A percentile compares a stretch with the other conserved stretches of the same genome.
These are phyloP conservation scores for Phytophthora citrophthora DNA, from an alignment of 352 stramenopile species.

Conservation along the genomic window DNA sequence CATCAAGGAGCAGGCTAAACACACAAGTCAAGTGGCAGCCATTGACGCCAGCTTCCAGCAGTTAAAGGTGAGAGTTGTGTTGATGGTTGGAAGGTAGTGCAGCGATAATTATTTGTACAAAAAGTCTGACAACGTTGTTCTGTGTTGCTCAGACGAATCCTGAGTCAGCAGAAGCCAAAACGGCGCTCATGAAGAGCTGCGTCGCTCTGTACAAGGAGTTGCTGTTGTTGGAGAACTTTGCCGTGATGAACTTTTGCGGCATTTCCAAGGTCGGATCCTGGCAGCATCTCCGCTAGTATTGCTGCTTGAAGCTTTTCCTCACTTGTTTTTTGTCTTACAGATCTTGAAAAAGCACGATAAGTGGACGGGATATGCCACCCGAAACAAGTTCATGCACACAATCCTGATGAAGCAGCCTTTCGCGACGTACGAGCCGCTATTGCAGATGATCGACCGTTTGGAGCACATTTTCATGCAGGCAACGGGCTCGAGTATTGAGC, in stretches of 20 bases:
- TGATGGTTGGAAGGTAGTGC: not conserved
- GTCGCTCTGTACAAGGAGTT: slow-evolving; percentile 89
- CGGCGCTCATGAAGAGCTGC: slow-evolving; percentile 81
- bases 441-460: slow-evolving; percentile 88
- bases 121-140: slow-evolving; percentile 16
- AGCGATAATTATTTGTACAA: slow-evolving; percentile 7
- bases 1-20: slow-evolving; percentile 78
- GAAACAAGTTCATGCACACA: slow-evolving; percentile 91
- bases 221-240: slow-evolving; percentile 88
- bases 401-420: slow-evolving; percentile 92
- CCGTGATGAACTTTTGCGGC: slow-evolving; percentile 91
- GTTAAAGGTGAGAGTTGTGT: slow-evolving; percentile 53
- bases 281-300: slow-evolving; percentile 8
- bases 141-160: slow-evolving; percentile 44
- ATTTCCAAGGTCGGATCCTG: slow-evolving; percentile 75
- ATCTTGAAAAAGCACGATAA: slow-evolving; percentile 93
- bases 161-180: slow-evolving; percentile 68
- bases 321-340: slow-evolving; percentile 31
- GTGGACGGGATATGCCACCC: slow-evolving; percentile 91
- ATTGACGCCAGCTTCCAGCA: slow-evolving; percentile 74
- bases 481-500: slow-evolving; percentile 86
- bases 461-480: slow-evolving; percentile 90
- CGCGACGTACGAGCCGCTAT: slow-evolving; percentile 80
- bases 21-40: slow-evolving; percentile 64
- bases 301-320: not conserved